These are phyloP conservation scores for Teratosphaeria destructans DNA, from an alignment of 2,329 filamentous ascomycete genomes.

Conservation along the genomic window DNA sequence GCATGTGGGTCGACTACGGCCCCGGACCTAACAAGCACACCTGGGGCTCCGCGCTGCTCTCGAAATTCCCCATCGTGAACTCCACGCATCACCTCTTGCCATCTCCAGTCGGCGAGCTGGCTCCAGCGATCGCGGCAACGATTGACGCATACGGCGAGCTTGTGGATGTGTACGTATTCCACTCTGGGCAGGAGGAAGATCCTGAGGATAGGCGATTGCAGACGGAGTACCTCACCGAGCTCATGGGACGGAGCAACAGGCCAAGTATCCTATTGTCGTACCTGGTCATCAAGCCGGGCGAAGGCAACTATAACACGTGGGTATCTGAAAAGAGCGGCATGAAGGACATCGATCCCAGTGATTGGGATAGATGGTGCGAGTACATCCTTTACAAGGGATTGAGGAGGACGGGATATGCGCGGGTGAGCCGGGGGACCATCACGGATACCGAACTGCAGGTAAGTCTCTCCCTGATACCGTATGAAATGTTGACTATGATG, in stretches of 20 bases:
- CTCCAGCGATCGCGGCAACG: constrained; percentile 93
- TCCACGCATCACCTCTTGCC: constrained; percentile 92
- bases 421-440: constrained; percentile 80
- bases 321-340: constrained; percentile 80
- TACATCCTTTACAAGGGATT: constrained; percentile 94
- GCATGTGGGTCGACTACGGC: constrained; percentile 97
- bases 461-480: constrained; percentile 18
- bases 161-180: constrained; percentile 94
- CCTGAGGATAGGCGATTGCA: constrained; percentile 82
- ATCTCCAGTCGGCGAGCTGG: constrained; percentile 85
- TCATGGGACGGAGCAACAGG: constrained; percentile 75
- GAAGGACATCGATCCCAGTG: constrained; percentile 83
- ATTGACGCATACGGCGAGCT: constrained; percentile 82
- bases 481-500: not conserved
- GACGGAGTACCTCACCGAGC: constrained; percentile 68
- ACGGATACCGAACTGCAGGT: constrained; percentile 95
- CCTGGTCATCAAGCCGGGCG: constrained; percentile 75
- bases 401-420: constrained; percentile 75
- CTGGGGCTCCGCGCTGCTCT: constrained; percentile 85
- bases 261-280: constrained; percentile 83
- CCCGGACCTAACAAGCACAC: constrained; percentile 98
- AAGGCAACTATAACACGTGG: constrained; percentile 96
- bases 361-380: constrained; percentile 98
- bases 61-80: constrained; percentile 95
- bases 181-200: constrained; percentile 96